Percentiles rank a stretch among this genome's conserved stretches.
phyloP scores from a whole-genome alignment of 768 basidiomycete species.

The Termitomyces titanicus region DNA sequence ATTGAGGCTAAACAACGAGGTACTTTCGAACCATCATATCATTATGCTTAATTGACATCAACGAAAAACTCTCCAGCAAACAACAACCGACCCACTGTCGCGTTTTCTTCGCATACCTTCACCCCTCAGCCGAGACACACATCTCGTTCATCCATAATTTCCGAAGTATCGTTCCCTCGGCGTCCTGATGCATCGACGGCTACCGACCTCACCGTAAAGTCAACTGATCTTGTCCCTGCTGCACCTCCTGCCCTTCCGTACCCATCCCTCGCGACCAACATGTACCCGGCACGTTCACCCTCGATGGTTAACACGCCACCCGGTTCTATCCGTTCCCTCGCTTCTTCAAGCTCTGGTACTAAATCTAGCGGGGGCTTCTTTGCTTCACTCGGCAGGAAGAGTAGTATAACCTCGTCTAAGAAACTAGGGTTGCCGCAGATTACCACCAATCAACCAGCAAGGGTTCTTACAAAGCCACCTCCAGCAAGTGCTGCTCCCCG shows the following conservation, averaged over 20 bases:
- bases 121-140: constrained; percentile 60
- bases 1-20: constrained; percentile 51
- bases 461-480: constrained; percentile 20
- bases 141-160: constrained; percentile 68
- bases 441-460: constrained; percentile 22
- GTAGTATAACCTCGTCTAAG: constrained; percentile 39
- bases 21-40: constrained; percentile 25
- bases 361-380: constrained; percentile 63
- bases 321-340: constrained; percentile 47
- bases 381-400: constrained; percentile 68
- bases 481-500: constrained; percentile 20
- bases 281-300: constrained; percentile 28
- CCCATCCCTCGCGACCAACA: constrained; percentile 54
- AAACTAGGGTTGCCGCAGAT: constrained; percentile 17
- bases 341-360: constrained; percentile 34
- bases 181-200: constrained; percentile 77
- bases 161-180: constrained; percentile 75
- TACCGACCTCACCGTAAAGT: constrained; percentile 60
- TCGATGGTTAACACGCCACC: constrained; percentile 37
- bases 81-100: constrained; percentile 25
- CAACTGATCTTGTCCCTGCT: constrained; percentile 48
- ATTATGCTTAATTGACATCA: neutral
- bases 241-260: constrained; percentile 68
- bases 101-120: constrained; percentile 39
- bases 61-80: constrained; percentile 18